Evolutionary conservation across 345 rosid species (phyloP).

Genomic region (Eucalyptus sideroxylon): DNA sequence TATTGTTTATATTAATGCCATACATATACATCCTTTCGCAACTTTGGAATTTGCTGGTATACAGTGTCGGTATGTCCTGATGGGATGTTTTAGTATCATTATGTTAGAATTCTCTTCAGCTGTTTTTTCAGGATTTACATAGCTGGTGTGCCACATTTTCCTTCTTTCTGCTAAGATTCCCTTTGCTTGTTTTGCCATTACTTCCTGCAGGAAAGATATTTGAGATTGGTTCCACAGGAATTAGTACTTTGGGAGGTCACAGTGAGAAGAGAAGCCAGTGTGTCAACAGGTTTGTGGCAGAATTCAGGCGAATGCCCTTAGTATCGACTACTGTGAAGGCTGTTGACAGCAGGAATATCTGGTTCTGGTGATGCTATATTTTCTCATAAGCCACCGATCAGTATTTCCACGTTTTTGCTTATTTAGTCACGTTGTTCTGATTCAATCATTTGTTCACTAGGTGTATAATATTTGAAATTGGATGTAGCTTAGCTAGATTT

Average conservation of each 20-base stretch:
- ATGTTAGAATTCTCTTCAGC: background rate
- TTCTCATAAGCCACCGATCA: background rate
- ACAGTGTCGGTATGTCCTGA: background rate
- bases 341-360: constrained; percentile 49
- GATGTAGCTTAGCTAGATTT: background rate
- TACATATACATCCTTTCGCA: background rate
- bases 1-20: background rate
- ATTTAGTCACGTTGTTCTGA: background rate
- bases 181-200: background rate
- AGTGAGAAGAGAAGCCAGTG: constrained; percentile 61
- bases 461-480: background rate
- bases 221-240: constrained; percentile 95
- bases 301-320: constrained; percentile 80
- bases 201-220: constrained; percentile 58
- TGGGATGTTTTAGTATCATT: background rate
- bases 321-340: constrained; percentile 65
- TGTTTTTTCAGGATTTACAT: background rate
- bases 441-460: background rate
- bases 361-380: constrained; percentile 68
- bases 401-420: background rate
- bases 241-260: constrained; percentile 93
- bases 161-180: background rate
- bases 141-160: background rate
- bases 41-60: background rate
- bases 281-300: constrained; percentile 65